Evolutionary conservation across 768 basidiomycete species (phyloP).

Genomic region (Tulasnella calospora): DNA sequence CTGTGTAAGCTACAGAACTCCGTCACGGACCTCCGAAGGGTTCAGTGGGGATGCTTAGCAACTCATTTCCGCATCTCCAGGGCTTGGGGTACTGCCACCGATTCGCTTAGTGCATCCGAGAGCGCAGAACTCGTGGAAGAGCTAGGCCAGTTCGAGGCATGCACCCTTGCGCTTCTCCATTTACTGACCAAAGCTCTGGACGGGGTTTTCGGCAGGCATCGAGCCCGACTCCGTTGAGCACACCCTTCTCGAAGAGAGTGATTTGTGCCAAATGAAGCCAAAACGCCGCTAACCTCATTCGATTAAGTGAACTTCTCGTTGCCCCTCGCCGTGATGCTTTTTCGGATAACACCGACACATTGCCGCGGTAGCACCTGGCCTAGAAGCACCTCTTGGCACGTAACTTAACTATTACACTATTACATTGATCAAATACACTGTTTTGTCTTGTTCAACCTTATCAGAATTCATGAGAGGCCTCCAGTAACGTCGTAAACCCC

Average conservation of each 20-base stretch:
- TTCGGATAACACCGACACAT: neutral
- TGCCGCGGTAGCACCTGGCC: neutral
- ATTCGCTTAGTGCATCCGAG: constrained; percentile 62
- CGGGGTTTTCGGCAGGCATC: constrained; percentile 37
- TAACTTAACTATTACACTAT: constrained; percentile 4
- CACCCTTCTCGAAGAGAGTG: constrained; percentile 54
- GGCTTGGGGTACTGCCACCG: constrained; percentile 68
- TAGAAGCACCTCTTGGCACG: neutral
- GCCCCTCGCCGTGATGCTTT: constrained; percentile 6
- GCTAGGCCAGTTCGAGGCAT: constrained; percentile 45
- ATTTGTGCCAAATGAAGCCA: constrained; percentile 44
- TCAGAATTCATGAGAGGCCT: constrained; percentile 33
- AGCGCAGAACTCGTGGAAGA: constrained; percentile 63
- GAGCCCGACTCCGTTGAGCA: constrained; percentile 75
- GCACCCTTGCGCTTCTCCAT: constrained; percentile 5
- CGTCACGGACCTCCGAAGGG: neutral
- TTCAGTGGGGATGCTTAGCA: neutral
- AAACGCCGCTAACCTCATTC: constrained; percentile 23
- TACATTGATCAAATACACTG: neutral
- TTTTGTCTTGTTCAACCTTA: constrained; percentile 10
- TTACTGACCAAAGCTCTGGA: constrained; percentile 1
- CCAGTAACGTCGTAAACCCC: constrained; percentile 48
- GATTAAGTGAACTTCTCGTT: neutral
- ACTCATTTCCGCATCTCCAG: constrained; percentile 39
- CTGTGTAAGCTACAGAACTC: constrained; percentile 48